Evolutionary conservation across 1,284 basidiomycete genomes (phyloP).

Genomic region (Cystobasidium sp.): DNA sequence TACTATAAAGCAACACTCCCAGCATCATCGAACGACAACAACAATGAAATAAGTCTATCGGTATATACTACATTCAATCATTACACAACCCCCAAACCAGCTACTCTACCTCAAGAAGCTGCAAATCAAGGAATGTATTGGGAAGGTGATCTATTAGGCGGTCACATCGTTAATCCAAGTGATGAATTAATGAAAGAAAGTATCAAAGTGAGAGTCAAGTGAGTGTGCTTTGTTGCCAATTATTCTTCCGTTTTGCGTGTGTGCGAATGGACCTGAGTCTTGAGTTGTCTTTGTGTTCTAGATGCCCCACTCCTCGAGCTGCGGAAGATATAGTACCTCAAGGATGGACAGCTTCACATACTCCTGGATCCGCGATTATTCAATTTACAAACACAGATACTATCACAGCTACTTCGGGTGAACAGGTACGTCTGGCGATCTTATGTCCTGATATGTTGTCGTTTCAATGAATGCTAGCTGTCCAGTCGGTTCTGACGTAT

Average conservation of each 20-base stretch:
- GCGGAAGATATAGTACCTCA: constrained; percentile 33
- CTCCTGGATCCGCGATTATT: constrained; percentile 47
- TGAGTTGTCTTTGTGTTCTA: neutral
- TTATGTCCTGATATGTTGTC: neutral
- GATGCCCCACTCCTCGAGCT: constrained; percentile 38
- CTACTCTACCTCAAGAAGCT: constrained; percentile 50
- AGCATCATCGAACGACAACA: constrained; percentile 7
- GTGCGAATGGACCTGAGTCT: neutral
- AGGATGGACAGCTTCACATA: constrained; percentile 44
- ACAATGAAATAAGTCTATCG: constrained; percentile 37
- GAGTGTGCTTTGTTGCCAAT: constrained; percentile 18
- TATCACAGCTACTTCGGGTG: constrained; percentile 6
- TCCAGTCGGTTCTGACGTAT: no score
- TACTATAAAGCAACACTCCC: constrained; percentile 36
- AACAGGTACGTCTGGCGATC: neutral
- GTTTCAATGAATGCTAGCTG: no score
- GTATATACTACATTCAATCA: constrained; percentile 46
- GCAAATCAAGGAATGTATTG: constrained; percentile 47
- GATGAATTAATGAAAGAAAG: constrained; percentile 45
- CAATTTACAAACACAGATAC: constrained; percentile 46
- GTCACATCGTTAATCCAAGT: constrained; percentile 24
- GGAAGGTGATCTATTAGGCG: constrained; percentile 46
- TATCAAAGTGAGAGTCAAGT: constrained; percentile 48
- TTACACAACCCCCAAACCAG: constrained; percentile 38
- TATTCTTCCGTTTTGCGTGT: constrained; percentile 14